Evolutionary conservation across 371 early-diverging fungal genomes (phyloP).

Genomic region (Cokeromyces recurvatus): DNA sequence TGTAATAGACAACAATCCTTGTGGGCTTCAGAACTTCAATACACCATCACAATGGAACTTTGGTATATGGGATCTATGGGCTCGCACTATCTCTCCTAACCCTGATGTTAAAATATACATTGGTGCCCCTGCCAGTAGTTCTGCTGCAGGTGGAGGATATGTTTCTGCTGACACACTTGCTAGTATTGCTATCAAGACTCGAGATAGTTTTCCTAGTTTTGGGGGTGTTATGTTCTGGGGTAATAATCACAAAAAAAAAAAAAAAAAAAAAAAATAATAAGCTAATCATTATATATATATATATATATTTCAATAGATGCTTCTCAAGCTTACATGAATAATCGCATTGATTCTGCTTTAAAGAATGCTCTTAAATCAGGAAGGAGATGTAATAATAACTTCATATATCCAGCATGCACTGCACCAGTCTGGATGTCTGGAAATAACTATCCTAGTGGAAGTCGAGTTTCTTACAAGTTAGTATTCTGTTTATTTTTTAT

Average conservation of each 20-base stretch:
- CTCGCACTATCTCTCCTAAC: slow-evolving; percentile 51
- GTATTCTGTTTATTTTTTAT: not conserved
- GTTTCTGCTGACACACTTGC: slow-evolving; percentile 23
- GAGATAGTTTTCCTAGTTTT: slow-evolving; percentile 39
- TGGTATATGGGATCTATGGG: slow-evolving; percentile 66
- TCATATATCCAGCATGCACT: slow-evolving; percentile 24
- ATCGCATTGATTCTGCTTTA: slow-evolving; percentile 21
- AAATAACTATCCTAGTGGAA: slow-evolving; percentile 35
- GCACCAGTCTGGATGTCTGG: slow-evolving; percentile 35
- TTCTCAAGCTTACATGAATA: slow-evolving; percentile 40
- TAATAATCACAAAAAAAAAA: slow-evolving; percentile 6
- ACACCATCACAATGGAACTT: slow-evolving; percentile 38
- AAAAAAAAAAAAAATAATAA: too few relatives aligned
- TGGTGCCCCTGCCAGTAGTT: slow-evolving; percentile 55
- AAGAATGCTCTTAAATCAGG: slow-evolving; percentile 19
- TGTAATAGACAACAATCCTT: slow-evolving; percentile 62
- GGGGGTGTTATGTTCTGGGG: slow-evolving; percentile 69
- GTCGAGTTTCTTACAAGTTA: slow-evolving; percentile 45
- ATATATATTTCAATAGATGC: slow-evolving; percentile 20
- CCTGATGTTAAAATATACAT: slow-evolving; percentile 55
- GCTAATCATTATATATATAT: too few relatives aligned
- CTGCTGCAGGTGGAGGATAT: slow-evolving; percentile 59
- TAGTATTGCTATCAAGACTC: slow-evolving; percentile 24
- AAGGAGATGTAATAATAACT: slow-evolving; percentile 19
- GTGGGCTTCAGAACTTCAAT: slow-evolving; percentile 55